These are phyloP conservation scores for Chlorella sorokiniana DNA, from an alignment of 139 green algal species.

Conservation along the genomic window DNA sequence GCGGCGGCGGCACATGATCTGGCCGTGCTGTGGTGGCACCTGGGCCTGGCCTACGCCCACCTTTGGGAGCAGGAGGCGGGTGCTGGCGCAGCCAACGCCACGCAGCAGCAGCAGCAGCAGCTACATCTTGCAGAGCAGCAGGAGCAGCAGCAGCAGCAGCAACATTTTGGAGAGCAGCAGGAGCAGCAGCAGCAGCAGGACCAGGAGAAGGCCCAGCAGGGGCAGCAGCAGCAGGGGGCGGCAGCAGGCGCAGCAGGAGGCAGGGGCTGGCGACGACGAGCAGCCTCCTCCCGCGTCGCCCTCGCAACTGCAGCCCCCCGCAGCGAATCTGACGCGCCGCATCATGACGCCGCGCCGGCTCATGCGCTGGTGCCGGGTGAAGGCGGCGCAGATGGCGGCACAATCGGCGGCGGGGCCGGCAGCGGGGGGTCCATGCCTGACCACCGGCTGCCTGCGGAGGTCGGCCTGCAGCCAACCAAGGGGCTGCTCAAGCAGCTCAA, in stretches of 20 bases:
- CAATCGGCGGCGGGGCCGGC: neutral
- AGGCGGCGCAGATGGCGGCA: too few species aligned
- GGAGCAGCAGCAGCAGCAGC: neutral
- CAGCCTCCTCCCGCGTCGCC: too few species aligned
- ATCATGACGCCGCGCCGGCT: too few species aligned
- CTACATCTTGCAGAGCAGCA: neutral
- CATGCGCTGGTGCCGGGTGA: too few species aligned
- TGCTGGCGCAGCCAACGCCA: too few species aligned
- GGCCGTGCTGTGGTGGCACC: constrained; percentile 9
- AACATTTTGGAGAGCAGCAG: neutral
- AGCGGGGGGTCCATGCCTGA: neutral
- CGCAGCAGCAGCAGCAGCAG: neutral
- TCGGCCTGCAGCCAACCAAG: neutral
- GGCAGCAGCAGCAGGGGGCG: neutral
- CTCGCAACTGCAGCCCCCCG: too few species aligned
- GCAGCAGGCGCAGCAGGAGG: neutral
- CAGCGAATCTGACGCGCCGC: too few species aligned
- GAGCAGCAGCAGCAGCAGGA: neutral
- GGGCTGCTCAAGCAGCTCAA: constrained; percentile 10
- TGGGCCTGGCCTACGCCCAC: neutral
- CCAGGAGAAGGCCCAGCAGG: neutral
- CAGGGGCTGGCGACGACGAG: too few species aligned
- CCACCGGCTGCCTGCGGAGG: neutral
- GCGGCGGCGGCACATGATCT: constrained; percentile 3
- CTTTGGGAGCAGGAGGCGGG: neutral